Conservation (phyloP, 2,329 filamentous ascomycete species). For the Trichoderma aggressivum region DNA sequence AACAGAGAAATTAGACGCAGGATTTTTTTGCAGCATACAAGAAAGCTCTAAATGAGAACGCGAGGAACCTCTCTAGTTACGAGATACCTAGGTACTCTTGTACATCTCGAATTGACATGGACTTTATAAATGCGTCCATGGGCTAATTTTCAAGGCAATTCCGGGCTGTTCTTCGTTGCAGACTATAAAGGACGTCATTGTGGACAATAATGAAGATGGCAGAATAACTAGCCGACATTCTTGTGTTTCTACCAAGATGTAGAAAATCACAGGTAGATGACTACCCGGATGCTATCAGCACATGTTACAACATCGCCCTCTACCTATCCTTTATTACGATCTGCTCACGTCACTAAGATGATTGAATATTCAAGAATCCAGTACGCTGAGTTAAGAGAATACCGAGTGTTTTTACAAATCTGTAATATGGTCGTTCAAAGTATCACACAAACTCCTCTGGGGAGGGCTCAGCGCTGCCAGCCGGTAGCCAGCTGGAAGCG, state of each 20-base stretch:
- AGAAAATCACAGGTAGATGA: neutral
- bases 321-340: neutral
- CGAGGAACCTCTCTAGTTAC: neutral
- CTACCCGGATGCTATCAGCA: neutral
- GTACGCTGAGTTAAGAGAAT: neutral
- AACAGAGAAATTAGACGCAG: neutral
- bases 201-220: neutral
- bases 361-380: neutral
- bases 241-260: neutral
- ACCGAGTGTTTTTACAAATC: neutral
- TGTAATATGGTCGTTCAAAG: neutral
- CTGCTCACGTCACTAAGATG: neutral
- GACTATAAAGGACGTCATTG: neutral
- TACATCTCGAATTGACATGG: neutral
- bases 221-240: neutral
- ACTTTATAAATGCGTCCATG: neutral
- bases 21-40: neutral
- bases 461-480: neutral
- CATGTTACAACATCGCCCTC: neutral
- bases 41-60: neutral
- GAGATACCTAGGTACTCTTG: neutral
- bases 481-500: neutral
- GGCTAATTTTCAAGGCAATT: neutral
- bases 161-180: no score
- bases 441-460: neutral